Evolutionary conservation across 257 asterid genomes (phyloP).

Genomic region (Solanum paucissectum): DNA sequence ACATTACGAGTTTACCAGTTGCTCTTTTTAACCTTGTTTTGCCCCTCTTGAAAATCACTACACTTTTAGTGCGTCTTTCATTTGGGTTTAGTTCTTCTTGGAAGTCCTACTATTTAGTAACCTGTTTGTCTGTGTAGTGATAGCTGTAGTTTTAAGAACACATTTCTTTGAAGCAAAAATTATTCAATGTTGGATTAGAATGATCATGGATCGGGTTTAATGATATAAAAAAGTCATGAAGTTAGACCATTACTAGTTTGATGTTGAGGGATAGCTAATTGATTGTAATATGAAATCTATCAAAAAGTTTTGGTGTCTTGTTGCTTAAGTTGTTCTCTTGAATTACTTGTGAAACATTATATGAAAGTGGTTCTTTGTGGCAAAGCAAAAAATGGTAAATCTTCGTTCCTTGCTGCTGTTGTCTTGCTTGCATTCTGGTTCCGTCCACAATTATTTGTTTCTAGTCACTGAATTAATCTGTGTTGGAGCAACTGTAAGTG

Average conservation of each 20-base stretch:
- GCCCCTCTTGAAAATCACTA: accelerated
- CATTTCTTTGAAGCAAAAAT: not conserved
- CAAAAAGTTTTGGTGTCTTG: not conserved
- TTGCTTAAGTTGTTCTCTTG: not conserved
- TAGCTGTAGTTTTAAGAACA: not conserved
- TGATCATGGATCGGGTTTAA: not conserved
- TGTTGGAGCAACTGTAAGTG: not conserved
- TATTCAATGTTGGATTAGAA: not conserved
- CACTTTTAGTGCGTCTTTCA: not conserved
- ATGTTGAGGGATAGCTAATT: not conserved
- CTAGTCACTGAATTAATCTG: not conserved
- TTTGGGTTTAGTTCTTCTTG: not conserved
- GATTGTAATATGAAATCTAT: not conserved
- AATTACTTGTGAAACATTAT: not conserved
- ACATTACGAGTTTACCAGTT: not conserved
- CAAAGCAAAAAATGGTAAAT: not conserved
- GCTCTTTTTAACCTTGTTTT: too few relatives aligned
- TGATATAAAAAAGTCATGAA: not conserved
- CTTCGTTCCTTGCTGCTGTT: not conserved
- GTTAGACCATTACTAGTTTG: not conserved
- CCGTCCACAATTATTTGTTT: not conserved
- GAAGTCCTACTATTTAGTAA: not conserved
- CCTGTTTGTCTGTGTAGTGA: not conserved
- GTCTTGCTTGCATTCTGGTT: not conserved
- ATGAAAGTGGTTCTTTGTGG: not conserved